phyloP scores from a whole-genome alignment of 176 grass and related monocot genomes.

The Elaeis guineensis region DNA sequence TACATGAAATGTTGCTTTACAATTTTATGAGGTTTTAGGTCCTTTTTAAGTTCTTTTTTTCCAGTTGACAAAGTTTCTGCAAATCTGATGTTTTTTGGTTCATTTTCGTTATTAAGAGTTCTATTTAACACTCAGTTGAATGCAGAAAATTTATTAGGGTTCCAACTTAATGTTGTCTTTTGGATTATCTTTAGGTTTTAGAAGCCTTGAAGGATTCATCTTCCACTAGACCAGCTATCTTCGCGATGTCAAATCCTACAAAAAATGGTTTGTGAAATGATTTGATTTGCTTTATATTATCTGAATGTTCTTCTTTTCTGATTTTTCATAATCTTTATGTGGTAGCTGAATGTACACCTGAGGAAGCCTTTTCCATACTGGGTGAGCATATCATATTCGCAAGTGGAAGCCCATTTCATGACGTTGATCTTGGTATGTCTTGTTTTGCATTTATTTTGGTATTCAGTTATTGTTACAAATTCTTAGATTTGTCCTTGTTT shows the following conservation, averaged over 20 bases:
- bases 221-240: constrained; percentile 82
- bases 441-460: neutral
- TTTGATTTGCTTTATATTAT: neutral
- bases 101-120: too few species aligned
- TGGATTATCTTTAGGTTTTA: constrained; percentile 49
- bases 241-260: constrained; percentile 98
- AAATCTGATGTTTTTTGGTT: too few species aligned
- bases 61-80: too few species aligned
- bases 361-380: constrained; percentile 80
- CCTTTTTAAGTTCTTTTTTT: too few species aligned
- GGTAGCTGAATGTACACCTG: constrained; percentile 86
- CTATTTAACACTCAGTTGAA: too few species aligned
- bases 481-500: too few species aligned
- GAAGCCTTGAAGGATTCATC: constrained; percentile 86
- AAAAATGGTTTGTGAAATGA: constrained; percentile 59
- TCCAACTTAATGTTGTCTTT: too few species aligned
- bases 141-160: too few species aligned
- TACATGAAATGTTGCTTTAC: too few species aligned
- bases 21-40: too few species aligned
- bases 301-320: constrained; percentile 13
- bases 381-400: constrained; percentile 83
- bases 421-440: constrained; percentile 77
- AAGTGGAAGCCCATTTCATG: constrained; percentile 84
- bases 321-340: constrained; percentile 12
- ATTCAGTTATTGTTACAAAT: too few species aligned